Percentiles rank a stretch among this genome's conserved stretches.
Conservation (phyloP, 768 basidiomycete genomes). For the Trametes cinnabarina region DNA sequence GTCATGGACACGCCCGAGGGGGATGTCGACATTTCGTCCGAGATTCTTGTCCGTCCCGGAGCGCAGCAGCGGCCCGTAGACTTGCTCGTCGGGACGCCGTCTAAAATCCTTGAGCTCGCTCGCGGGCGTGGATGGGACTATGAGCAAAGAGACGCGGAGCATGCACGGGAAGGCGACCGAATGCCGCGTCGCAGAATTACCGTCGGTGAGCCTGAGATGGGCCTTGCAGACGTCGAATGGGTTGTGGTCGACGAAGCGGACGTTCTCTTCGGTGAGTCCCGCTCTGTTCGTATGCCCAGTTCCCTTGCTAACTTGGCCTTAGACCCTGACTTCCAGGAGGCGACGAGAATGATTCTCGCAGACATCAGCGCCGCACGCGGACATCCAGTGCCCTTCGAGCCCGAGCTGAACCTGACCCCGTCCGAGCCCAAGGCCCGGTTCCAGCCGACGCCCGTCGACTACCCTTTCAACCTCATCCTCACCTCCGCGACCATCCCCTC, state of each 20-base stretch:
- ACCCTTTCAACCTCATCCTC: constrained; percentile 80
- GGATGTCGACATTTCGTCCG: constrained; percentile 26
- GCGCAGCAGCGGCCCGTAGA: constrained; percentile 40
- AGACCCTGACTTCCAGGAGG: constrained; percentile 83
- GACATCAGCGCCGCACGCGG: constrained; percentile 67
- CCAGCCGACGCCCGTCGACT: constrained; percentile 37
- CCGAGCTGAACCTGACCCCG: constrained; percentile 18
- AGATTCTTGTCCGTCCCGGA: constrained; percentile 23
- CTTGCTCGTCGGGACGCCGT: constrained; percentile 62
- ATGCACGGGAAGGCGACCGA: constrained; percentile 26
- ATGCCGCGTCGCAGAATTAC: constrained; percentile 37
- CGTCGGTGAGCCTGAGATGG: constrained; percentile 53
- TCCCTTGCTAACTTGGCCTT: neutral
- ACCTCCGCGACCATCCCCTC: constrained; percentile 87
- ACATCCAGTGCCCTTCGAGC: constrained; percentile 36
- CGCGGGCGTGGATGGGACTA: constrained; percentile 54
- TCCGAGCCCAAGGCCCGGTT: neutral
- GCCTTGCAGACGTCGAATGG: constrained; percentile 77
- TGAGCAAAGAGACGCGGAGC: constrained; percentile 27
- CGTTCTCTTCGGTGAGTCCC: constrained; percentile 72
- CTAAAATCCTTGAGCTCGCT: constrained; percentile 60
- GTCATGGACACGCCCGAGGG: constrained; percentile 22
- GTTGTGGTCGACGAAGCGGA: constrained; percentile 91
- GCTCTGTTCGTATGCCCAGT: too few relatives aligned
- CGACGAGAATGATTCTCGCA: constrained; percentile 66